A percentile compares a stretch with the other conserved stretches of the same genome.
Conservation (phyloP, 257 asterid species). For the Oldenlandia corymbosa region DNA sequence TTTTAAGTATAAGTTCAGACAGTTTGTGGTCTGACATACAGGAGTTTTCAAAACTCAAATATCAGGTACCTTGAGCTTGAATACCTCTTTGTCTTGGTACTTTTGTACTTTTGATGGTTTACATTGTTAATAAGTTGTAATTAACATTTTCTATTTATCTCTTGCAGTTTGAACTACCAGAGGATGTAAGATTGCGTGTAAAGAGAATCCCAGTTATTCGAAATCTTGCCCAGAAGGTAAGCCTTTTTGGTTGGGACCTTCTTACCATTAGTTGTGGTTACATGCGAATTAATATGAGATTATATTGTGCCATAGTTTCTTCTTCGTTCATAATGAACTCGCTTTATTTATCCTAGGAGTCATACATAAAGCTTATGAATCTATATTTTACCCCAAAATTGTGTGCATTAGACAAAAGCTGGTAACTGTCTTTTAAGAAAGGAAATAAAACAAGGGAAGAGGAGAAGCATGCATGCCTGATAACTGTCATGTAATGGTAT, state of each 20-base stretch:
- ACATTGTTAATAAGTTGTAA: background rate
- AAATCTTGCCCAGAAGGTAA: constrained; percentile 83
- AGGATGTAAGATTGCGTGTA: constrained; percentile 52
- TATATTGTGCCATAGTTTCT: background rate
- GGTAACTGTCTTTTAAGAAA: background rate
- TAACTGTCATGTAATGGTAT: too few relatives aligned
- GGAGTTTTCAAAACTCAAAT: constrained; percentile 76
- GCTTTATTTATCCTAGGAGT: background rate
- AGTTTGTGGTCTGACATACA: constrained; percentile 81
- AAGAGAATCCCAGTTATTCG: constrained; percentile 74
- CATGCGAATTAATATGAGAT: background rate
- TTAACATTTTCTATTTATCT: constrained; percentile 10
- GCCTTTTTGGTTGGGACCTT: background rate
- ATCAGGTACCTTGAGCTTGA: constrained; percentile 51
- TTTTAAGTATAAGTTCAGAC: constrained; percentile 51
- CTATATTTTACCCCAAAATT: background rate
- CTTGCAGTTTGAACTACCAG: constrained; percentile 71
- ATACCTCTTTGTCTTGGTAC: constrained; percentile 9
- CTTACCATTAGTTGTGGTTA: background rate
- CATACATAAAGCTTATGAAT: too few relatives aligned
- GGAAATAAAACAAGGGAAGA: background rate
- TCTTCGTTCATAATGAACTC: background rate
- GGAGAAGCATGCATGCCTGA: too few relatives aligned
- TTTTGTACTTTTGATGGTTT: constrained; percentile 1
- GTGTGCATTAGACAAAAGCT: background rate